A percentile compares a stretch with the other conserved stretches of the same genome.
phyloP scores from a whole-genome alignment of 768 basidiomycete species.

The Phaffia tasmanica region DNA sequence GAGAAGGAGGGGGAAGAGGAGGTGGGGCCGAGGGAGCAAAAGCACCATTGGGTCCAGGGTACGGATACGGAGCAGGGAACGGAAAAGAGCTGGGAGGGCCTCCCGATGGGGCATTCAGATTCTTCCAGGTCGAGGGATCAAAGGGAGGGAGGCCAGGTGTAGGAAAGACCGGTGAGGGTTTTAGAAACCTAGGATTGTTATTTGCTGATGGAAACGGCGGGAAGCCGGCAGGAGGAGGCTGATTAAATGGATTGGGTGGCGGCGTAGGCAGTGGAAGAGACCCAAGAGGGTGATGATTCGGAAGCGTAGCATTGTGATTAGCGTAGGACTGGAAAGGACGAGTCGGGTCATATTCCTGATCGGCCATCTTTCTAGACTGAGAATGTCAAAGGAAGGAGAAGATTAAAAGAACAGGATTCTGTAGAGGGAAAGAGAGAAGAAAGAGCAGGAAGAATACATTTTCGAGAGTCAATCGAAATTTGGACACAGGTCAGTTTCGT shows the following conservation, averaged over 20 bases:
- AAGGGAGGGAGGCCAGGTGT: slow-evolving; percentile 3
- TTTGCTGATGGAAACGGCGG: slow-evolving; percentile 7
- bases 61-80: neutral
- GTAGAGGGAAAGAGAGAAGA: too few relatives aligned
- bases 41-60: neutral
- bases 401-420: too few relatives aligned
- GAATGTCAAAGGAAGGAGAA: too few relatives aligned
- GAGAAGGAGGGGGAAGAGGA: neutral
- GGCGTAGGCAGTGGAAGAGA: slow-evolving; percentile 1
- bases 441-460: too few relatives aligned
- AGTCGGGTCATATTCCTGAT: slow-evolving; percentile 24
- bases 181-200: neutral
- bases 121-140: slow-evolving; percentile 1
- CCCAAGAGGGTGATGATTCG: neutral
- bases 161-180: slow-evolving; percentile 3
- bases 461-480: too few relatives aligned
- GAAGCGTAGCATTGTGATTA: neutral
- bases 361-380: neutral
- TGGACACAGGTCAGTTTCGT: too few relatives aligned
- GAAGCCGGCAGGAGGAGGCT: neutral
- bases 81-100: too few relatives aligned
- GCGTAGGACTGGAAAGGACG: slow-evolving; percentile 5
- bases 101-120: too few relatives aligned
- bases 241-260: neutral
- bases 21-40: neutral